Base-by-base conservation (phyloP, 768 basidiomycete species). In the Gelatoporia subvermispora region DNA sequence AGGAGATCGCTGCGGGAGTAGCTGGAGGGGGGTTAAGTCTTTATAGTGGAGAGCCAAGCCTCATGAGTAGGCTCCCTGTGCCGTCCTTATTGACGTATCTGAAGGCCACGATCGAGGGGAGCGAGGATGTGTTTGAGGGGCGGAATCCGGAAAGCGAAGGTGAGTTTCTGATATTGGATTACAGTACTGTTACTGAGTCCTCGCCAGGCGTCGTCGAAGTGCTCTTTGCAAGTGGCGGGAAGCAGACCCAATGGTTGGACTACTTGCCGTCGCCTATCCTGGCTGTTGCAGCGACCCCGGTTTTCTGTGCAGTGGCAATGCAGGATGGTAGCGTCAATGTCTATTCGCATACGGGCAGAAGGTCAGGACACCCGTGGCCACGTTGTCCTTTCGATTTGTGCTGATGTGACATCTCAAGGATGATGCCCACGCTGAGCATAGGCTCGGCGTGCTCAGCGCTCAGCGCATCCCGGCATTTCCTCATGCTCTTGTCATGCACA, bases 241-340 rank as follows among this genome's bases (percentile, higher is more conserved):
- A 82, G 68, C 78, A 84, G 50, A 85, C 82, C 10, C 81, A 87
- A 46, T 98, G 94, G 93, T 66, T 94, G 38, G 94, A 97, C 65
- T 98, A 88, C 66, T 59, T 95, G 8, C 81, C 88, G 1, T 79
- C 78, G 2, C 83, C 86, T 21, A 81, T 80, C n/a, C 63, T 94
- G 15, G 70, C 74, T 1, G 60, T 89, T 41, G 81, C 82, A 4
- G 82, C 82, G 0, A 85, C 90, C 0, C 60, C 64, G 11, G 60
- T 58, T 2, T 92, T 89, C 61, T 84, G 84, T 56, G 93, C 89
- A 7, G 88, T 79, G 3, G 88, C 82, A 0, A 76, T 79, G 69
- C 77, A 84, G 53, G 93, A 96, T 63, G 90, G 88, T 0, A 76
- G 75, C 3, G 68, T 98, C n/a, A 78, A 76, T 52, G 79, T 95